Conservation (phyloP, 108 stramenopile genomes). For the Fragilaria radians region DNA sequence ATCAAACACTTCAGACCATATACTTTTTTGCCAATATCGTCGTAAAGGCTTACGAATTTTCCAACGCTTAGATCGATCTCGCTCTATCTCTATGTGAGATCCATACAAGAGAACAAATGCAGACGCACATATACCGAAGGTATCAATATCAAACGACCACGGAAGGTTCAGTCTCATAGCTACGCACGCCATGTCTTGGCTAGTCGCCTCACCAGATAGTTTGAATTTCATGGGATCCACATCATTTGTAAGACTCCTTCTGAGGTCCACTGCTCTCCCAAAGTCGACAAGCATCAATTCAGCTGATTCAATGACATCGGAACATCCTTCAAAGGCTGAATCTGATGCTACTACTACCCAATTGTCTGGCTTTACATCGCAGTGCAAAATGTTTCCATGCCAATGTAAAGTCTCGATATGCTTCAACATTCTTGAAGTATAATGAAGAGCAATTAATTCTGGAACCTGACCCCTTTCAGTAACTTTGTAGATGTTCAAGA, state of each 20-base stretch:
- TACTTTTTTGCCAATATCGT: constrained; percentile 57
- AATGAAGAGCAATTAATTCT: constrained; percentile 62
- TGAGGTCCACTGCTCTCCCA: constrained; percentile 67
- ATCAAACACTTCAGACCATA: constrained; percentile 62
- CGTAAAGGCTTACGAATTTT: constrained; percentile 33
- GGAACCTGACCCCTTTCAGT: constrained; percentile 48
- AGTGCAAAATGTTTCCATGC: constrained; percentile 69
- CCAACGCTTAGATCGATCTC: constrained; percentile 40
- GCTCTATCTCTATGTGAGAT: constrained; percentile 42
- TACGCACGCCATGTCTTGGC: constrained; percentile 58
- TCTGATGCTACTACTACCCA: constrained; percentile 50
- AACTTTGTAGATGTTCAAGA: constrained; percentile 60
- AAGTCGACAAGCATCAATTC: constrained; percentile 79
- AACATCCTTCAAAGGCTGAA: constrained; percentile 10
- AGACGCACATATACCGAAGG: constrained; percentile 58
- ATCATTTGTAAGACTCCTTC: constrained; percentile 8
- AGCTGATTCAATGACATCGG: constrained; percentile 25
- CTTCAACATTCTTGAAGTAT: constrained; percentile 58
- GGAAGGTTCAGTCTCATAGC: constrained; percentile 56
- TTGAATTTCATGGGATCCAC: constrained; percentile 25
- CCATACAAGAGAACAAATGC: constrained; percentile 65
- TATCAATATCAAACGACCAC: constrained; percentile 78
- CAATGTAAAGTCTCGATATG: constrained; percentile 65
- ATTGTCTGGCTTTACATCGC: constrained; percentile 84
- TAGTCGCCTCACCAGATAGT: constrained; percentile 45